Base-by-base conservation (phyloP, 1,284 basidiomycete species). In the Apiotrichum mycotoxinovorans region DNA sequence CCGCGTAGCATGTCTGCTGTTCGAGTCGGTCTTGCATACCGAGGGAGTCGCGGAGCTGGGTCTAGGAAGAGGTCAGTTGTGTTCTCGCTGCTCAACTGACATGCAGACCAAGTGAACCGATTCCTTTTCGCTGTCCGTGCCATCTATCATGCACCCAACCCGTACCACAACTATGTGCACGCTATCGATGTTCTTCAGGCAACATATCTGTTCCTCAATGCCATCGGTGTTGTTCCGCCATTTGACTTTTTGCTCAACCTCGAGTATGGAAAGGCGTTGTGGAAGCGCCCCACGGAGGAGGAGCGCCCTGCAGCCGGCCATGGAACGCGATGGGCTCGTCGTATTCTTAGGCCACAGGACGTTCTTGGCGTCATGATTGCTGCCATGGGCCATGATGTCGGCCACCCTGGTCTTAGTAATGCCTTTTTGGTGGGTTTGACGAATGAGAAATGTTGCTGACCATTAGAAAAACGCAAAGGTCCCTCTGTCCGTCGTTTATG, bases 111-210 rank as follows among this genome's bases (percentile, higher is more conserved):
- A 78, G 82, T 94, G 63, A 83, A 84, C 26, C 78, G 83, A 7
- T 87, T 94, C 67, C 80, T 95, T 30, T 84, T 85, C 61, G 89
- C 93, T 63, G 83, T 96, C 15, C 84, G 87, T 33, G 84, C 85
- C 35, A 87, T 93, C 54, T 97, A 97, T 72, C 87, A 92, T 62
- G 82, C 84, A 46, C 85, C 87, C 52, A 96, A 96, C 77, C 87
- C 88, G 17, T 97, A 97, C 76, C 93, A 97, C 79, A 97, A 97
- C 71, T 96, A 94, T 71, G 85, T 91, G 57, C 93, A 97, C 75
- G 93, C 92, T 1, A 80, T 95, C 45, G 94, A 97, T 72, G 94
- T 97, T 14, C 83, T 96, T 23, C 93, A 97, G 74, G 92, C 93
- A 1, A 85, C 86, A 2, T 91, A 95, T 70, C 85, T 83, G 26